Percentiles rank a stretch among this genome's conserved stretches.
phyloP scores from a whole-genome alignment of 2,329 filamentous ascomycete genomes.

The Chaetomium globosum region DNA sequence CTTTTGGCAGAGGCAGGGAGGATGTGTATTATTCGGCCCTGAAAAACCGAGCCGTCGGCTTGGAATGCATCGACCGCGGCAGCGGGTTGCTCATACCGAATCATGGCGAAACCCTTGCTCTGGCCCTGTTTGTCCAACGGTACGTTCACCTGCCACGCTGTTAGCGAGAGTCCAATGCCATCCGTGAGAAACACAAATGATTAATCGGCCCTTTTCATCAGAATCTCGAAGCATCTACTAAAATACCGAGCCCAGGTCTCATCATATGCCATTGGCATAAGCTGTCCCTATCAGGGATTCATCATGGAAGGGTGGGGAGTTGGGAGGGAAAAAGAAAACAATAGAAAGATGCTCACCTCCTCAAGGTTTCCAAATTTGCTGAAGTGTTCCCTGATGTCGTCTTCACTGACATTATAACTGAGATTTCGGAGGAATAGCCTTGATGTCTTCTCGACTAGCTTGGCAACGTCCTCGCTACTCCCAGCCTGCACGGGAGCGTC shows the following conservation, averaged over 20 bases:
- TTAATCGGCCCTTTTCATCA: conserved; percentile 54
- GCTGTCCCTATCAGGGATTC: conserved; percentile 99
- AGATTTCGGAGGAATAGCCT: conserved; percentile 89
- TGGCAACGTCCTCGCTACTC: conserved; percentile 51
- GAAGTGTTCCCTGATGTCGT: conserved; percentile 75
- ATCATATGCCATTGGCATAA: conserved; percentile 90
- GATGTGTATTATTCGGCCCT: conserved; percentile 89
- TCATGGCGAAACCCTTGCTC: conserved; percentile 88
- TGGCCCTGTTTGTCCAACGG: conserved; percentile 71
- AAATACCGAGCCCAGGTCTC: conserved; percentile 93
- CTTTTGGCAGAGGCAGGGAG: conserved; percentile 82
- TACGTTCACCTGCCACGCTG: conserved; percentile 73
- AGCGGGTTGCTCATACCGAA: conserved; percentile 73
- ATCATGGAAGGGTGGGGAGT: conserved; percentile 62
- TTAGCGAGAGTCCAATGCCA: conserved; percentile 45
- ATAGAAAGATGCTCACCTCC: conserved; percentile 70
- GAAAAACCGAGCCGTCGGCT: conserved; percentile 83
- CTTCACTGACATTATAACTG: conserved; percentile 75
- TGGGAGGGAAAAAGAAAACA: conserved; percentile 31
- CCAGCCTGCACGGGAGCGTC: conserved; percentile 38
- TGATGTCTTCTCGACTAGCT: conserved; percentile 69
- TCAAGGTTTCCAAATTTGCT: conserved; percentile 72
- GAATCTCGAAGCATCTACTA: conserved; percentile 99
- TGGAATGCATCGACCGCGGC: conserved; percentile 78
- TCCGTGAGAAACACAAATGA: conserved; percentile 31